Percentiles rank a stretch among this genome's conserved stretches.
Conservation (phyloP, 208 protist genomes). For the Trypanosoma vivax region DNA sequence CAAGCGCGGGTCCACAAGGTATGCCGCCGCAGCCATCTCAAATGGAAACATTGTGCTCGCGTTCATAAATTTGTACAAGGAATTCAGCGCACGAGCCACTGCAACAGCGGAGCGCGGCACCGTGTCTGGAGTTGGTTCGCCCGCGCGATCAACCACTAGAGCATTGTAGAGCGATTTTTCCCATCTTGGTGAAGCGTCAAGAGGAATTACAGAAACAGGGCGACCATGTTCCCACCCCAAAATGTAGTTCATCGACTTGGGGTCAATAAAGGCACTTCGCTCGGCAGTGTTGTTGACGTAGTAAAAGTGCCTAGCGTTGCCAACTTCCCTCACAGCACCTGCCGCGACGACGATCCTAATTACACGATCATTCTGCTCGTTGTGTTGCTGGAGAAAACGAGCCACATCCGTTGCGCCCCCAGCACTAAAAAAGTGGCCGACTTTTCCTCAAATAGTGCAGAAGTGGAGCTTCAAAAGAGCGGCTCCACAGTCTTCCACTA, state of each 20-base stretch:
- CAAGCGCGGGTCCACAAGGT: conserved; percentile 21
- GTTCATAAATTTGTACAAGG: conserved; percentile 18
- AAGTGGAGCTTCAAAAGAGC: conserved; percentile 27
- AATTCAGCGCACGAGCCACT: conserved; percentile 19
- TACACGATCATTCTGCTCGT: conserved; percentile 16
- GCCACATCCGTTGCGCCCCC: conserved; percentile 63
- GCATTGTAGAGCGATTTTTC: conserved; percentile 20
- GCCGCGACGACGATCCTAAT: conserved; percentile 35
- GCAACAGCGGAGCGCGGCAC: conserved; percentile 9
- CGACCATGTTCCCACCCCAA: conserved; percentile 27
- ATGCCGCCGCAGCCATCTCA: conserved; percentile 30
- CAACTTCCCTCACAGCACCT: conserved; percentile 33
- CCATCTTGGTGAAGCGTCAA: conserved; percentile 43
- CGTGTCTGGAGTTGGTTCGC: background rate
- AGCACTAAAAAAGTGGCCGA: conserved; percentile 43
- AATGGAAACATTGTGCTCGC: conserved; percentile 3
- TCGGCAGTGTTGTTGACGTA: conserved; percentile 35
- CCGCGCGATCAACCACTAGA: conserved; percentile 7
- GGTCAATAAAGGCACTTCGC: conserved; percentile 68
- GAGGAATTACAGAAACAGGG: conserved; percentile 43
- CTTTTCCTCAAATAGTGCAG: conserved; percentile 16
- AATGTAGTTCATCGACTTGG: conserved; percentile 50
- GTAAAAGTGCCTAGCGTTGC: conserved; percentile 43
- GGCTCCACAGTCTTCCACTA: conserved; percentile 18
- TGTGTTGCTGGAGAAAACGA: conserved; percentile 35